phyloP scores from a whole-genome alignment of 495 filamentous ascomycete genomes.

The Podospora australis region DNA sequence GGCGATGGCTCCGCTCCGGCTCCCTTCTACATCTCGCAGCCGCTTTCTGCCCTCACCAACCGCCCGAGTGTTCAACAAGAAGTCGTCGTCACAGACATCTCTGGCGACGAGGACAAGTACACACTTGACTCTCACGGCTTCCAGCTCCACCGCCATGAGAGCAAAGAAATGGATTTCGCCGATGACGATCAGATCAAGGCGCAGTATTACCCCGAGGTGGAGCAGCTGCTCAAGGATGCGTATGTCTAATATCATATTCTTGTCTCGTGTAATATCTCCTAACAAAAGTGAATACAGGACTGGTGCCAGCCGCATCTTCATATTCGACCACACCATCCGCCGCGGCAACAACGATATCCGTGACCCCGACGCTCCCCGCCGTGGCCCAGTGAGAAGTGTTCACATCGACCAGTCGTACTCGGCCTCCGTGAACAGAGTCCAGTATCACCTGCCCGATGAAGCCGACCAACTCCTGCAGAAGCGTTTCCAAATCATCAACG shows the following conservation, averaged over 20 bases:
- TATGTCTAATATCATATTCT: slow-evolving; percentile 35
- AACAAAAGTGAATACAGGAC: slow-evolving; percentile 43
- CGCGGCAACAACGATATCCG: slow-evolving; percentile 14
- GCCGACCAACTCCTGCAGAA: slow-evolving; percentile 54
- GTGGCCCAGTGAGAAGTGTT: slow-evolving; percentile 60
- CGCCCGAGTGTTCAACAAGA: neutral
- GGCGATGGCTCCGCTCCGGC: slow-evolving; percentile 52
- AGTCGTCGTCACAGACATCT: slow-evolving; percentile 37
- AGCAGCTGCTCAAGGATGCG: slow-evolving; percentile 58
- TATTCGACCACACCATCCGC: slow-evolving; percentile 75
- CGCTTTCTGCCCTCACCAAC: neutral
- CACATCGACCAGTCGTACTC: slow-evolving; percentile 68
- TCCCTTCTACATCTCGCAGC: slow-evolving; percentile 35
- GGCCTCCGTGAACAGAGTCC: slow-evolving; percentile 50
- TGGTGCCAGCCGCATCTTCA: slow-evolving; percentile 58
- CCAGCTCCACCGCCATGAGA: slow-evolving; percentile 31
- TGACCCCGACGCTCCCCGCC: slow-evolving; percentile 17
- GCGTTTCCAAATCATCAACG: slow-evolving; percentile 71
- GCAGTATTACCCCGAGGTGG: slow-evolving; percentile 60
- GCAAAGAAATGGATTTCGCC: slow-evolving; percentile 54
- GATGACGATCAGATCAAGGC: slow-evolving; percentile 64
- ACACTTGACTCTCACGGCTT: slow-evolving; percentile 40
- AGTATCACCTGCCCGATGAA: slow-evolving; percentile 56
- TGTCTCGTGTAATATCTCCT: slow-evolving; percentile 41
- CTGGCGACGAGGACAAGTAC: slow-evolving; percentile 31